phyloP scores from a whole-genome alignment of 2,329 filamentous ascomycete species.

The Apiospora pterosperma region DNA sequence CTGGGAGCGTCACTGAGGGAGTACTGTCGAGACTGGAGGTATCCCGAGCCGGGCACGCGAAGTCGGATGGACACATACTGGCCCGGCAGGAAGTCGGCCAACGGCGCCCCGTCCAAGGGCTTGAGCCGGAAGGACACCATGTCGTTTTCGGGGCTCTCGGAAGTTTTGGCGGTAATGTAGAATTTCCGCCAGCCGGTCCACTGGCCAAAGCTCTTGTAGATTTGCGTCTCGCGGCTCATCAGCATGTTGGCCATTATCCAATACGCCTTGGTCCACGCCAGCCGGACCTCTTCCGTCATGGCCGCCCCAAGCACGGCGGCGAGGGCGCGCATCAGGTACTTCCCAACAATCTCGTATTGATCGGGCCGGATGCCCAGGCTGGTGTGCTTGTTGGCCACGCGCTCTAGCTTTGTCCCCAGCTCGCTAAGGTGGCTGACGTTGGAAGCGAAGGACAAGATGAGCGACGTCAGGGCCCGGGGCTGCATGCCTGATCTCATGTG shows the following conservation, averaged over 20 bases:
- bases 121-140: constrained; percentile 69
- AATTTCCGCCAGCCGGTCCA: constrained; percentile 70
- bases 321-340: constrained; percentile 66
- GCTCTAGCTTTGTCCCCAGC: constrained; percentile 50
- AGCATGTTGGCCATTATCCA: constrained; percentile 71
- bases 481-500: constrained; percentile 63
- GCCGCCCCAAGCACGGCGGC: constrained; percentile 61
- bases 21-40: constrained; percentile 68
- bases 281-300: constrained; percentile 60
- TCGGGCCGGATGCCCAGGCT: constrained; percentile 65
- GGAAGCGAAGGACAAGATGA: constrained; percentile 67
- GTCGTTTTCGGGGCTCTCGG: constrained; percentile 55
- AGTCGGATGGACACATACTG: constrained; percentile 68
- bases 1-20: constrained; percentile 65
- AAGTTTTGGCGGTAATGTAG: constrained; percentile 59
- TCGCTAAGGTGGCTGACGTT: constrained; percentile 64
- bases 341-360: constrained; percentile 68
- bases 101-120: constrained; percentile 56
- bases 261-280: constrained; percentile 71
- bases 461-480: constrained; percentile 56
- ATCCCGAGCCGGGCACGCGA: constrained; percentile 48
- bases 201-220: constrained; percentile 58
- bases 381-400: constrained; percentile 69
- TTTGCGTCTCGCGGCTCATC: constrained; percentile 60
- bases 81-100: constrained; percentile 64